Percentiles rank a stretch among this genome's conserved stretches.
These are phyloP conservation scores for Colletotrichum aenigma DNA, from an alignment of 2,329 filamentous ascomycete genomes.

Conservation along the genomic window DNA sequence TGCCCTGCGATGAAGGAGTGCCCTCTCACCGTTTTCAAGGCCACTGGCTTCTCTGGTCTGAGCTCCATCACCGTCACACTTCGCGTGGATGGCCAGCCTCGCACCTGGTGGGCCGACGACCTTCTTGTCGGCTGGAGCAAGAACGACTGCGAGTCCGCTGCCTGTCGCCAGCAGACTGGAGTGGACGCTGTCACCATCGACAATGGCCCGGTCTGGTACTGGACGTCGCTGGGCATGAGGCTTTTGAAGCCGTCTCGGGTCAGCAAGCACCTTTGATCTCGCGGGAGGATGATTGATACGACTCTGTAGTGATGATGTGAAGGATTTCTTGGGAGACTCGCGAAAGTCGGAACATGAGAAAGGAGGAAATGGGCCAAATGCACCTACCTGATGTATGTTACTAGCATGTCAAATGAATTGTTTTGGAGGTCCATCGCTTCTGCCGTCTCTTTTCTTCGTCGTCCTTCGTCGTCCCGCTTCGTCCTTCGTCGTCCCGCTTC, in stretches of 20 bases:
- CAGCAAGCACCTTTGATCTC: not conserved
- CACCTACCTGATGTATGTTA: constrained; percentile 14
- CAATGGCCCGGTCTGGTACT: not conserved
- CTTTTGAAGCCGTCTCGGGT: constrained; percentile 7
- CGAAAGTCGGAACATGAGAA: not conserved
- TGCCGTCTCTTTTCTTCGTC: not conserved
- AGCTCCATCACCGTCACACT: constrained; percentile 42
- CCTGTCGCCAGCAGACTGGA: constrained; percentile 31
- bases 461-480: not conserved
- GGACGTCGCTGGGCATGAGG: not conserved
- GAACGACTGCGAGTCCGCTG: constrained; percentile 41
- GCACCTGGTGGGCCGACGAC: constrained; percentile 47
- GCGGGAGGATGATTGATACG: not conserved
- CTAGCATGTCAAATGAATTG: constrained; percentile 14
- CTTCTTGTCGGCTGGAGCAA: constrained; percentile 44
- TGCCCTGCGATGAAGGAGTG: constrained; percentile 40
- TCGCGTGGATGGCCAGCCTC: constrained; percentile 39
- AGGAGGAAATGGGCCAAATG: constrained; percentile 13
- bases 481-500: not conserved
- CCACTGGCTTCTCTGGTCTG: constrained; percentile 42
- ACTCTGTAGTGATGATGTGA: not conserved
- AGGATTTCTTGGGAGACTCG: constrained; percentile 17
- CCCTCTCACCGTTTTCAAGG: constrained; percentile 35
- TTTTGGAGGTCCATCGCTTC: constrained; percentile 10
- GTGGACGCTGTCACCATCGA: not conserved